Percentiles rank a stretch among this genome's conserved stretches.
Evolutionary conservation across 164 flowering plant genomes (phyloP).

Genomic region (Houttuynia cordata): DNA sequence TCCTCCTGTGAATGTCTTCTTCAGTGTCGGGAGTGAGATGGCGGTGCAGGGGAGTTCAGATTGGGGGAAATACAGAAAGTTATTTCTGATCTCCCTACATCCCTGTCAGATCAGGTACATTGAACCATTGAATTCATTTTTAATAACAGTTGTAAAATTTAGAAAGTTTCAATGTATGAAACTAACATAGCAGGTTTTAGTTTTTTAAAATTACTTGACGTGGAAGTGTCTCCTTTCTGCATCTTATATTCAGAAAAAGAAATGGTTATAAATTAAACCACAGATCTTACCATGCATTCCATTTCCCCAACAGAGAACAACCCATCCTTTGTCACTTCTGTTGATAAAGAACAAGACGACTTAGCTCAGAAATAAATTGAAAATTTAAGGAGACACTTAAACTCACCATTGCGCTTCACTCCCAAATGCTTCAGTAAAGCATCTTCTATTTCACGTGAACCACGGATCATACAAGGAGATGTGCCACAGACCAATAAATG

Average conservation of each 20-base stretch:
- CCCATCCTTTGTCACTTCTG: constrained; percentile 98
- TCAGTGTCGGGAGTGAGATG: too few relatives aligned
- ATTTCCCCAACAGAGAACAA: constrained; percentile 98
- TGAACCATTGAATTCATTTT: too few relatives aligned
- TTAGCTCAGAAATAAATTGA: neutral
- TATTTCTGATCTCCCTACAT: too few relatives aligned
- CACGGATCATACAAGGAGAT: constrained; percentile 99
- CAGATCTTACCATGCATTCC: constrained; percentile 92
- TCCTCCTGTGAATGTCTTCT: too few relatives aligned
- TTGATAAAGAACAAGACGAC: constrained; percentile 7
- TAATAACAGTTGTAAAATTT: too few relatives aligned
- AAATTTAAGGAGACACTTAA: neutral
- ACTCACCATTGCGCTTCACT: constrained; percentile 91
- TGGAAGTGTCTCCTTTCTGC: too few relatives aligned
- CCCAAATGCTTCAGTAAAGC: constrained; percentile 88
- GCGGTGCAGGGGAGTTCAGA: too few relatives aligned
- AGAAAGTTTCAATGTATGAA: too few relatives aligned
- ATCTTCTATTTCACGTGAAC: constrained; percentile 89
- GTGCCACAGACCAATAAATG: constrained; percentile 98
- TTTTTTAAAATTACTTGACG: neutral
- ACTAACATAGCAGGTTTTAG: too few relatives aligned
- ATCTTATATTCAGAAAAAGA: too few relatives aligned
- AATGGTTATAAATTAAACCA: neutral
- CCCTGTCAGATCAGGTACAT: too few relatives aligned
- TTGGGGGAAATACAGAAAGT: too few relatives aligned